Conservation (phyloP, 805 yeast genomes). For the Nakazawaea wyomingensis region DNA sequence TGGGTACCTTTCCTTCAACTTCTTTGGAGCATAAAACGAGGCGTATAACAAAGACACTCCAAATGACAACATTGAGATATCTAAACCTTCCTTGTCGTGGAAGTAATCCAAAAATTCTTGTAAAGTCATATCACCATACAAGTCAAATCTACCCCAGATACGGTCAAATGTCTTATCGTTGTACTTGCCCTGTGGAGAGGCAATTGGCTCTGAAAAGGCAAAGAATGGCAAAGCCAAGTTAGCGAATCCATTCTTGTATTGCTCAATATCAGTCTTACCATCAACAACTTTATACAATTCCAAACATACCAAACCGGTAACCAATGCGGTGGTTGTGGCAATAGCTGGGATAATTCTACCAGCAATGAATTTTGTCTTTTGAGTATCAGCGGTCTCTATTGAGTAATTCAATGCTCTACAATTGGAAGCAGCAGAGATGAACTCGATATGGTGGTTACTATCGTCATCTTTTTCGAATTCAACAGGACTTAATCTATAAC, state of each 20-base stretch:
- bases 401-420: constrained; percentile 90
- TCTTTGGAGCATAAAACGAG: constrained; percentile 88
- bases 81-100: constrained; percentile 76
- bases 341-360: constrained; percentile 98
- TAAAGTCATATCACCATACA: constrained; percentile 72
- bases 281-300: constrained; percentile 90
- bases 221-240: constrained; percentile 92
- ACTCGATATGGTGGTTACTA: constrained; percentile 92
- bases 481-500: constrained; percentile 80
- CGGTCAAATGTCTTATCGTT: constrained; percentile 74
- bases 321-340: constrained; percentile 98
- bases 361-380: constrained; percentile 93
- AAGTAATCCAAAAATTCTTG: constrained; percentile 70
- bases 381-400: constrained; percentile 83
- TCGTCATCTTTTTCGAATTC: constrained; percentile 99
- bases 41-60: constrained; percentile 90
- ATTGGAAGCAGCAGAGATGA: constrained; percentile 92
- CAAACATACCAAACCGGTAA: constrained; percentile 88
- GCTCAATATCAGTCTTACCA: constrained; percentile 67
- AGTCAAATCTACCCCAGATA: constrained; percentile 93
- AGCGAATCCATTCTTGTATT: constrained; percentile 87
- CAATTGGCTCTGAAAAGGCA: constrained; percentile 95
- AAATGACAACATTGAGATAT: constrained; percentile 84
- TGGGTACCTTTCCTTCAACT: constrained; percentile 69
- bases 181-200: constrained; percentile 76